Evolutionary conservation across 805 yeast genomes (phyloP).

Genomic region (Maudiozyma serrabonitensis): DNA sequence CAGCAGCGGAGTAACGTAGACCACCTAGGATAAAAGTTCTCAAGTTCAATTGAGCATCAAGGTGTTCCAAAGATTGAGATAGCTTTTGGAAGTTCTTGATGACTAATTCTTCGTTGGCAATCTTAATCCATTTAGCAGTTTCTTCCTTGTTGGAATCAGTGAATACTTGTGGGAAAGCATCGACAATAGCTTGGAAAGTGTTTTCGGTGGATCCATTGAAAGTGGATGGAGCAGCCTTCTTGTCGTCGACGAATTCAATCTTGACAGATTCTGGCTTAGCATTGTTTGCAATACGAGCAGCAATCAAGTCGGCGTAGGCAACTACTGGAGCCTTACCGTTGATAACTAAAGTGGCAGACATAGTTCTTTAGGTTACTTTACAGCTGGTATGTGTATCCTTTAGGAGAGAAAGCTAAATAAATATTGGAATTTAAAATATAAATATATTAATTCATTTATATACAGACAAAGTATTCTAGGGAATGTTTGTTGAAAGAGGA

Average conservation of each 20-base stretch:
- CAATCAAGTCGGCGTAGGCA: constrained; percentile 70
- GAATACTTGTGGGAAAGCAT: constrained; percentile 40
- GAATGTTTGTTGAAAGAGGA: too few relatives aligned
- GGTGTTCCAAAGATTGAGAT: constrained; percentile 62
- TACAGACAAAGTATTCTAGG: too few relatives aligned
- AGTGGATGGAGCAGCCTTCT: constrained; percentile 43
- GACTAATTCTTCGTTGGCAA: constrained; percentile 58
- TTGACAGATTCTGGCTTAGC: constrained; percentile 42
- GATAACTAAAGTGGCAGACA: constrained; percentile 43
- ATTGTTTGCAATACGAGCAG: constrained; percentile 63
- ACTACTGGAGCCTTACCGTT: constrained; percentile 83
- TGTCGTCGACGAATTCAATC: constrained; percentile 64
- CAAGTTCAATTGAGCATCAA: constrained; percentile 77
- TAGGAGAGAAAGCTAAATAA: too few relatives aligned
- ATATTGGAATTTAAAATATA: too few relatives aligned
- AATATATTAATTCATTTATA: too few relatives aligned
- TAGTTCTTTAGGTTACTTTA: constrained; percentile 11
- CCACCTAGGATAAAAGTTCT: constrained; percentile 66
- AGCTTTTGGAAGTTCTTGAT: constrained; percentile 85
- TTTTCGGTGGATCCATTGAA: constrained; percentile 38
- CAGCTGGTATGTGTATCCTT: too few relatives aligned
- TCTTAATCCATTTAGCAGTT: constrained; percentile 54
- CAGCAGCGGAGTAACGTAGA: constrained; percentile 60
- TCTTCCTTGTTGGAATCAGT: constrained; percentile 12
- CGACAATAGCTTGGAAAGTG: constrained; percentile 42